Evolutionary conservation across 164 flowering plant genomes (phyloP).

Genomic region (Nymphaea colorata): DNA sequence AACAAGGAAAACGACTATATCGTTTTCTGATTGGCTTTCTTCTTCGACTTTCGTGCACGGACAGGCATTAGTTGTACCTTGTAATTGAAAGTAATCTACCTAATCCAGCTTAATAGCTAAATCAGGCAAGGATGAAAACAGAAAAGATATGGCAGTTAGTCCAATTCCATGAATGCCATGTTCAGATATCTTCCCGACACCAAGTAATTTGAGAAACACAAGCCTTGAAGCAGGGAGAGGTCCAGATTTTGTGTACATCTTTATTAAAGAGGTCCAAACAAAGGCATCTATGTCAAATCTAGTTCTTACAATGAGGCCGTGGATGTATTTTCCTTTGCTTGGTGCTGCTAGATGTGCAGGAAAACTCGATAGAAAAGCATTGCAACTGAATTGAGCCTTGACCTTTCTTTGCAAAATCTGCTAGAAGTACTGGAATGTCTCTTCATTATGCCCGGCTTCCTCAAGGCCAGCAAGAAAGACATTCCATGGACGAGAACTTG

Average conservation of each 20-base stretch:
- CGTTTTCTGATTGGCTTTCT: too few species aligned
- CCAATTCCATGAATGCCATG: slow-evolving; percentile 2
- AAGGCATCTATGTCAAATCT: not conserved
- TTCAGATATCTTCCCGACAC: slow-evolving; percentile 4
- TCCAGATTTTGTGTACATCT: slow-evolving; percentile 4
- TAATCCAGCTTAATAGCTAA: too few species aligned
- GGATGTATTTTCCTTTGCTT: not conserved
- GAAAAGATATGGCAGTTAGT: too few species aligned
- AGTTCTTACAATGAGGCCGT: not conserved
- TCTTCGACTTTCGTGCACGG: too few species aligned
- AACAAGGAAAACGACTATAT: too few species aligned
- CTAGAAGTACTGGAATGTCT: not conserved
- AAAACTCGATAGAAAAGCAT: too few species aligned
- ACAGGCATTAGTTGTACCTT: too few species aligned
- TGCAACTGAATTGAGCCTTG: slow-evolving; percentile 2
- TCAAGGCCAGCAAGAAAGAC: not conserved
- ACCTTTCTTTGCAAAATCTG: not conserved
- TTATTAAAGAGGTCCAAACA: slow-evolving; percentile 4
- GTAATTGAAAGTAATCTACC: too few species aligned
- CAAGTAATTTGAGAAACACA: not conserved
- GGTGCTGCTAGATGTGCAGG: not conserved
- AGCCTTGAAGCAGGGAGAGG: not conserved
- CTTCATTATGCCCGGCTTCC: not conserved
- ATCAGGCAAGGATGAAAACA: too few species aligned
- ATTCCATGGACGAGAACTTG: slow-evolving; percentile 3